These are phyloP conservation scores for Penicillium crustosum DNA, from an alignment of 2,329 filamentous ascomycete species.

Conservation along the genomic window DNA sequence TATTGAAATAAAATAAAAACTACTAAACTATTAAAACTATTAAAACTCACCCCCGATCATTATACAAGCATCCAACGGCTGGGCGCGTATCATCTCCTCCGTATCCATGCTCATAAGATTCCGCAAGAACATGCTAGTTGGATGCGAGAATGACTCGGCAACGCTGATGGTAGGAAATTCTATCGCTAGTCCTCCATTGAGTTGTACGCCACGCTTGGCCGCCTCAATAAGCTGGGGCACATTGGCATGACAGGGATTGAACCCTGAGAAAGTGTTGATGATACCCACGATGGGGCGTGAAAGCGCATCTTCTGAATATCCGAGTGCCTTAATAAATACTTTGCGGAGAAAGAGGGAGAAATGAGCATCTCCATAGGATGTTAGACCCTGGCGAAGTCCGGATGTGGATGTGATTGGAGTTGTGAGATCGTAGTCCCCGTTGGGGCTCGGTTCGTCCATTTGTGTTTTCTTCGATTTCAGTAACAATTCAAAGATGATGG, in stretches of 20 bases:
- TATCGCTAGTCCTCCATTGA: conserved; percentile 66
- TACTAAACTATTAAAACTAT: too few species aligned
- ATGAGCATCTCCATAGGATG: conserved; percentile 70
- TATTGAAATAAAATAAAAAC: too few species aligned
- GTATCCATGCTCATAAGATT: conserved; percentile 80
- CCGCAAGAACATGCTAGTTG: conserved; percentile 72
- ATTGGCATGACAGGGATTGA: conserved; percentile 75
- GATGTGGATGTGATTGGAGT: conserved; percentile 51
- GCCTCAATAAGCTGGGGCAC: conserved; percentile 70
- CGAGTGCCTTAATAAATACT: conserved; percentile 74
- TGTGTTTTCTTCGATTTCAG: neutral
- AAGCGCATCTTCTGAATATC: conserved; percentile 70
- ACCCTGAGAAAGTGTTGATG: conserved; percentile 69
- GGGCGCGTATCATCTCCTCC: conserved; percentile 72
- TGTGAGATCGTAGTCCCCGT: conserved; percentile 60
- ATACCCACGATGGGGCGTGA: conserved; percentile 71
- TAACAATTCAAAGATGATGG: neutral
- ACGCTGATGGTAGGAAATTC: conserved; percentile 74
- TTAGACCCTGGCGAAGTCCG: conserved; percentile 64
- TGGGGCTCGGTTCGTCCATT: conserved; percentile 7
- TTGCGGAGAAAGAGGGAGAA: conserved; percentile 74
- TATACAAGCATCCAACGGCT: conserved; percentile 67
- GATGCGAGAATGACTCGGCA: conserved; percentile 67
- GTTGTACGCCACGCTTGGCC: conserved; percentile 65
- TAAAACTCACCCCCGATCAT: conserved; percentile 60